These are phyloP conservation scores for Cutaneotrichosporon arboriforme DNA, from an alignment of 1,284 basidiomycete genomes.

Conservation along the genomic window DNA sequence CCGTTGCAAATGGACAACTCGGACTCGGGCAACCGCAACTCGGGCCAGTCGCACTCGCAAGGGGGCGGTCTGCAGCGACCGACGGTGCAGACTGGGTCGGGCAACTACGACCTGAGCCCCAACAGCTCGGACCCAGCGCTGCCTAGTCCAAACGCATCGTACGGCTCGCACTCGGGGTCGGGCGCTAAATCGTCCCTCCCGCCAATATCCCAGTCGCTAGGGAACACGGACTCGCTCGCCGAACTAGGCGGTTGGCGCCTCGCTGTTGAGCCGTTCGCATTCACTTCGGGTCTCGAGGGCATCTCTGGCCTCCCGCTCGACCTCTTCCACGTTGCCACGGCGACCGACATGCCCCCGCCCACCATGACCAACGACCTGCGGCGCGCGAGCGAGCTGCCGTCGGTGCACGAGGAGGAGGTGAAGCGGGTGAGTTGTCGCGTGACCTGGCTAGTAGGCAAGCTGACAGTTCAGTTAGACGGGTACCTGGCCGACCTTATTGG, in stretches of 20 bases:
- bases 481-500: slow-evolving; percentile 28
- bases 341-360: not conserved
- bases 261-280: slow-evolving; percentile 12
- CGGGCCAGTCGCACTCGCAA: too few relatives aligned
- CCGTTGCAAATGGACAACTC: not conserved
- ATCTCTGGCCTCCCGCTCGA: slow-evolving; percentile 12
- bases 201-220: too few relatives aligned
- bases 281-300: slow-evolving; percentile 17
- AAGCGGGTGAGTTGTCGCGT: slow-evolving; percentile 5
- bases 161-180: not conserved
- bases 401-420: slow-evolving; percentile 4
- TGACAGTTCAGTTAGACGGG: slow-evolving; percentile 22
- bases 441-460: not conserved
- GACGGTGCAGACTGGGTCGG: not conserved
- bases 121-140: slow-evolving; percentile 1
- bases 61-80: too few relatives aligned
- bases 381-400: not conserved
- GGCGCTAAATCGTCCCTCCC: too few relatives aligned
- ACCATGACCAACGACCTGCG: not conserved
- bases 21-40: not conserved
- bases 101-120: not conserved
- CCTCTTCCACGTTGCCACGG: slow-evolving; percentile 6
- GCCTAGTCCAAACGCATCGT: not conserved
- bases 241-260: slow-evolving; percentile 8
- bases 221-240: too few relatives aligned